Evolutionary conservation across 495 filamentous ascomycete genomes (phyloP), one percentile per base, ranked within the genome.

Genomic region (Penicillium manginii): DNA sequence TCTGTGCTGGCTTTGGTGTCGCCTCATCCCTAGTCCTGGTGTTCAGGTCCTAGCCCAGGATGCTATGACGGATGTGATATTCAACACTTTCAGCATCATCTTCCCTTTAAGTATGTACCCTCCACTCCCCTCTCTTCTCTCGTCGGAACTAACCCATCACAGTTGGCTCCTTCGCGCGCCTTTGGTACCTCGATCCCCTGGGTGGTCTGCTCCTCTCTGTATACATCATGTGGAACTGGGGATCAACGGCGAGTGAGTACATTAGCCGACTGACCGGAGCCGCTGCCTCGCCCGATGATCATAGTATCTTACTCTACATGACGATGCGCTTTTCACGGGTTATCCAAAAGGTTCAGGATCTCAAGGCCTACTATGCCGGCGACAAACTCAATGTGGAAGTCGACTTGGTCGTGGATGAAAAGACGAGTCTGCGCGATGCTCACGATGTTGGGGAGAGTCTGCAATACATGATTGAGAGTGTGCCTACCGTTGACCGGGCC

Each of bases 321-420:
- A 93, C 91, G 2, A 96, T 97, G 92, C 86, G 93, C 2, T 97
- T 97, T 66, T 93, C 92, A 19, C 91, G 89, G 50, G 88, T 89
- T 4, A 93, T 97, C 58, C 86, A 86, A 63, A 89, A 92, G 63
- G 94, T 97, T 39, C 92, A 96, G 65, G 88, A 91, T 21, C 69
- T 96, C 17, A 86, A 93, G 55, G 92, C 92, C 0, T 97, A 97
- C 67, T 91, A 96, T 64, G 84, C 88, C 0, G 93, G 93, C 8
- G 92, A 97, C 61, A 90, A 93, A 72, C 80, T 97, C 15, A 96
- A 91, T 60, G 91, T 96, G 3, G 93, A 96, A 65, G 85, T 88
- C 10, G 87, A 90, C 65, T 84, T 96, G 29, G 89, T 97, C 19
- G 77, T 97, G 26, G 91, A 94, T 61, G 88, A 90, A 56, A 81